These are phyloP conservation scores for Cercospora sp. DNA, from an alignment of 2,329 filamentous ascomycete species.

Conservation along the genomic window DNA sequence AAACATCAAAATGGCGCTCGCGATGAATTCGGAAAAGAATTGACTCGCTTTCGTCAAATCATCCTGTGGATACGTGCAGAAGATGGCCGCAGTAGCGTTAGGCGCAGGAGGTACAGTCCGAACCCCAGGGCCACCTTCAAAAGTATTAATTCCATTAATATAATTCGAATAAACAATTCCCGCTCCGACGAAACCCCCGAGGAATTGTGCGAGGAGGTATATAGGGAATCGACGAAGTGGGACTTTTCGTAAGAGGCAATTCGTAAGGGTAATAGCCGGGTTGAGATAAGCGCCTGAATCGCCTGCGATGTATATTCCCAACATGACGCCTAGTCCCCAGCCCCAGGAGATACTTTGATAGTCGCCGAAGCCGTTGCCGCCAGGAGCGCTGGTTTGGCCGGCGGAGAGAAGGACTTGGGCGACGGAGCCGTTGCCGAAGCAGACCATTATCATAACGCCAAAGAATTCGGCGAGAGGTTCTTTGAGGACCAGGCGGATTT, in stretches of 20 bases:
- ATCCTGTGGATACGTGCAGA: constrained; percentile 66
- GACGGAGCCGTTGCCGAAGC: constrained; percentile 49
- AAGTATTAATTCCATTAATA: constrained; percentile 59
- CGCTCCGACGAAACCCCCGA: constrained; percentile 65
- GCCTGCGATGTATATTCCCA: constrained; percentile 52
- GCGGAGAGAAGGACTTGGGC: constrained; percentile 47
- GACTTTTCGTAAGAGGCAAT: constrained; percentile 67
- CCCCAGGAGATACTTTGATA: constrained; percentile 50
- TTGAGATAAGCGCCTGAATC: constrained; percentile 47
- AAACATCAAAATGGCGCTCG: constrained; percentile 67
- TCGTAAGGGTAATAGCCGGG: constrained; percentile 69
- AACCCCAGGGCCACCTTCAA: constrained; percentile 60
- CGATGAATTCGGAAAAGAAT: constrained; percentile 71
- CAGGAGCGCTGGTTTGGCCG: constrained; percentile 43
- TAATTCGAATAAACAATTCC: constrained; percentile 50
- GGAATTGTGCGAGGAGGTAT: constrained; percentile 65
- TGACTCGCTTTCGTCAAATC: constrained; percentile 66
- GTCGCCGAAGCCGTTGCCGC: constrained; percentile 45
- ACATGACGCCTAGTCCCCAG: constrained; percentile 64
- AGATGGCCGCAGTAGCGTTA: constrained; percentile 64
- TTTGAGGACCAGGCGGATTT: constrained; percentile 39
- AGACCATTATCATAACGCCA: constrained; percentile 45
- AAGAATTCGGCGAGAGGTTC: constrained; percentile 51
- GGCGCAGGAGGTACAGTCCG: constrained; percentile 62
- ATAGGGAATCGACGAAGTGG: constrained; percentile 69